Percentiles rank a stretch among this genome's conserved stretches.
phyloP scores from a whole-genome alignment of 2,329 filamentous ascomycete species.

The Ophiostoma australiae region DNA sequence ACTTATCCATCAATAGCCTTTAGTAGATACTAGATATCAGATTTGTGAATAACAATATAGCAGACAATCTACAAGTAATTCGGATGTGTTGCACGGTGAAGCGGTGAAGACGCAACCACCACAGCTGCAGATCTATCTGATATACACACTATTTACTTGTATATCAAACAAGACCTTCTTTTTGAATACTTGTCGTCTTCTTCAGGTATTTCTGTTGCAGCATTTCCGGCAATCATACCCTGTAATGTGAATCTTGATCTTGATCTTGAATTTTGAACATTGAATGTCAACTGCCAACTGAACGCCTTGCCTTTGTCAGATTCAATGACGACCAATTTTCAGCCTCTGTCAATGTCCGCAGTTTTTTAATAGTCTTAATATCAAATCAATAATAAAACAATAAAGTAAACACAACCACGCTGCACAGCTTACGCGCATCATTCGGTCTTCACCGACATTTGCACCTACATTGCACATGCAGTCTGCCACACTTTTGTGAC shows the following conservation, averaged over 20 bases:
- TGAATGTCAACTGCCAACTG: too few species aligned
- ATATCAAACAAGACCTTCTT: not conserved
- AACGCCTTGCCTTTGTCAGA: not conserved
- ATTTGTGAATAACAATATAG: not conserved
- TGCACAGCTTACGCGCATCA: slow-evolving; percentile 2
- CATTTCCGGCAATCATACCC: too few species aligned
- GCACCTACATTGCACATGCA: not conserved
- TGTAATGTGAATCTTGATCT: too few species aligned
- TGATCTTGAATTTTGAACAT: too few species aligned
- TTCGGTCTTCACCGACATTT: slow-evolving; percentile 12
- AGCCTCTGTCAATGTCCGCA: not conserved
- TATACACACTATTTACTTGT: not conserved
- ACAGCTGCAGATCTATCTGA: not conserved
- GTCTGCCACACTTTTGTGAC: not conserved
- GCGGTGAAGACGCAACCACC: not conserved
- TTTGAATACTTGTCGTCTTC: not conserved
- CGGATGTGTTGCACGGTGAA: not conserved
- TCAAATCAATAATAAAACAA: not conserved
- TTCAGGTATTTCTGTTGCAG: too few species aligned
- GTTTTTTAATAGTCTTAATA: not conserved
- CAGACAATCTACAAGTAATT: not conserved
- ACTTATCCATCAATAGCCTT: too few species aligned
- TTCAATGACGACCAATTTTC: not conserved
- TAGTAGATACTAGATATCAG: too few species aligned
- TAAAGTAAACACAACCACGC: not conserved